Percentiles rank a stretch among this genome's conserved stretches.
These are phyloP conservation scores for Schwanniomyces yamadae DNA, from an alignment of 805 yeast species.

Conservation along the genomic window DNA sequence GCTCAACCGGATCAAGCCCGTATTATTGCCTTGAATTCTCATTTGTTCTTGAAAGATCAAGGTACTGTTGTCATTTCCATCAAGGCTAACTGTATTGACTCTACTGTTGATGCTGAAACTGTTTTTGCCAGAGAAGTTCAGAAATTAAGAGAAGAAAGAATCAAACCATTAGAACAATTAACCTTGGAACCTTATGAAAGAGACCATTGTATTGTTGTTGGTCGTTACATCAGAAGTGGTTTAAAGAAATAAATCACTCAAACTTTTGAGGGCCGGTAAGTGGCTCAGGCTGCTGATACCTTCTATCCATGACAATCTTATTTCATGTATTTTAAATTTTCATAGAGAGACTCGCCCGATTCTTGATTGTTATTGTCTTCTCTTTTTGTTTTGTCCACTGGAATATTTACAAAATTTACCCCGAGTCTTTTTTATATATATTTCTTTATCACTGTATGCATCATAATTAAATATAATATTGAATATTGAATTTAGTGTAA, in stretches of 20 bases:
- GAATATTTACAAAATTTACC: no score
- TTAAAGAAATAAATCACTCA: conserved; percentile 42
- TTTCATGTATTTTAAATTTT: no score
- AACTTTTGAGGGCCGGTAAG: no score
- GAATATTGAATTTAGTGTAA: no score
- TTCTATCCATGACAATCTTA: no score
- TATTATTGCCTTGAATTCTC: conserved; percentile 97
- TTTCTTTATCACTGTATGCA: no score
- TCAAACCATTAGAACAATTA: conserved; percentile 97
- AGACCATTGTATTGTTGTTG: conserved; percentile 99
- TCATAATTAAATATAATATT: no score
- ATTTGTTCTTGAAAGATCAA: conserved; percentile 95
- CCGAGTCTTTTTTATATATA: no score
- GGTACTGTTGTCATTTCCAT: conserved; percentile 99
- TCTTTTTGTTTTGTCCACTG: no score
- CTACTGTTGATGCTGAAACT: conserved; percentile 98
- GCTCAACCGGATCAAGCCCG: conserved; percentile 99
- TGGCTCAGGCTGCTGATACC: no score
- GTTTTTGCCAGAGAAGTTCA: conserved; percentile 99
- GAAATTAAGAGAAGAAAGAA: conserved; percentile 97
- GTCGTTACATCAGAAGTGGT: conserved; percentile 93
- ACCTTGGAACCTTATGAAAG: conserved; percentile 99
- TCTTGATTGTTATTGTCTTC: no score
- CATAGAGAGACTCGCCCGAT: no score
- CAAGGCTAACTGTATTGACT: conserved; percentile 99